Percentiles rank a stretch among this genome's conserved stretches.
These are phyloP conservation scores for Sambucus nigra DNA, from an alignment of 129 eudicot species.

Conservation along the genomic window DNA sequence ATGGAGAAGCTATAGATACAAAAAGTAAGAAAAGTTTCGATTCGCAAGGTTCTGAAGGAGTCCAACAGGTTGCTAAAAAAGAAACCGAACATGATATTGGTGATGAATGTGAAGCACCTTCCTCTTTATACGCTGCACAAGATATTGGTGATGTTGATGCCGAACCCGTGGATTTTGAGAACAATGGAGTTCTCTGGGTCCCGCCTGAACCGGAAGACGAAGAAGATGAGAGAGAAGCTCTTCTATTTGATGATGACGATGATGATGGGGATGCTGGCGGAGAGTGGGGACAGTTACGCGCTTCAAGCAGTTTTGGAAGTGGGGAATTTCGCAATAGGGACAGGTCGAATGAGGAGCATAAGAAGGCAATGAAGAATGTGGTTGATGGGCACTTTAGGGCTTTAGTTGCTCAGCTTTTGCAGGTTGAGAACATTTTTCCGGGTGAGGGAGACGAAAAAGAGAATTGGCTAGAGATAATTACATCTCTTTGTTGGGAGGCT, in stretches of 20 bases:
- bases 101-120: conserved; percentile 76
- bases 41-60: conserved; percentile 30
- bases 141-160: conserved; percentile 59
- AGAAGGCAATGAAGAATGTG: conserved; percentile 75
- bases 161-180: conserved; percentile 94
- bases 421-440: conserved; percentile 71
- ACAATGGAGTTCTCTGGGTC: conserved; percentile 93
- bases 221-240: conserved; percentile 84
- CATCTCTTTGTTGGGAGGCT: conserved; percentile 94
- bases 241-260: conserved; percentile 65
- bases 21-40: conserved; percentile 36
- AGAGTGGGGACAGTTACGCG: conserved; percentile 70
- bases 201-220: conserved; percentile 99
- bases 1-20: conserved; percentile 44
- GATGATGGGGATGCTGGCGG: conserved; percentile 69
- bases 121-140: conserved; percentile 59
- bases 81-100: conserved; percentile 41
- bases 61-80: conserved; percentile 33
- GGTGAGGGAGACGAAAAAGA: conserved; percentile 66
- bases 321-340: conserved; percentile 67
- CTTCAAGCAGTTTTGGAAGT: conserved; percentile 65
- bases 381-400: conserved; percentile 98
- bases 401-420: conserved; percentile 82
- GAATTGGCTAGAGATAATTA: conserved; percentile 86
- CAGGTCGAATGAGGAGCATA: conserved; percentile 80